Conservation (phyloP, 805 yeast species). For the Candida koratica region DNA sequence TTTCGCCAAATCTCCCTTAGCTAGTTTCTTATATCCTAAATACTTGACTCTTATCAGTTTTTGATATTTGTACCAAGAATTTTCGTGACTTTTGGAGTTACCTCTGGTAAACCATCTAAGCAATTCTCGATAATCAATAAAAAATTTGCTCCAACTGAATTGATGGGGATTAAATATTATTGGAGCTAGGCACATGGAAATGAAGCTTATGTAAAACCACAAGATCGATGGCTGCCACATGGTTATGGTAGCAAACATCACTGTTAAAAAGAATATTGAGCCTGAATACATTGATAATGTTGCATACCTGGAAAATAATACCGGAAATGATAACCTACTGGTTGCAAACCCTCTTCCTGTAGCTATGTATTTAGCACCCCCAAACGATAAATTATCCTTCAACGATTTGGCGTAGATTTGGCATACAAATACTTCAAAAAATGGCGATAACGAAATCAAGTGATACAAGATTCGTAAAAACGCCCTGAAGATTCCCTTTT, state of each 20-base stretch:
- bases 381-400: conserved; percentile 72
- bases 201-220: conserved; percentile 52
- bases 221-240: conserved; percentile 76
- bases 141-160: conserved; percentile 44
- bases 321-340: conserved; percentile 67
- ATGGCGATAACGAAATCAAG: conserved; percentile 75
- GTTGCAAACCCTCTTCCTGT: conserved; percentile 96
- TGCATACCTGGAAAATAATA: conserved; percentile 73
- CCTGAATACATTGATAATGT: conserved; percentile 77
- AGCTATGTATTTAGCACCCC: conserved; percentile 88
- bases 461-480: conserved; percentile 67
- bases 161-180: conserved; percentile 54
- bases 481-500: conserved; percentile 80
- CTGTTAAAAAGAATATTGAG: conserved; percentile 58
- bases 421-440: conserved; percentile 93
- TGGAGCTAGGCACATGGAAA: conserved; percentile 46
- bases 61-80: conserved; percentile 78
- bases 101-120: conserved; percentile 80
- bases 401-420: conserved; percentile 84
- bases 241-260: conserved; percentile 70
- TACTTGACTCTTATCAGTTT: conserved; percentile 21
- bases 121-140: conserved; percentile 47
- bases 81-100: conserved; percentile 57
- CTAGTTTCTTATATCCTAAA: conserved; percentile 26
- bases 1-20: background rate